A percentile compares a stretch with the other conserved stretches of the same genome.
phyloP scores from a whole-genome alignment of 306 rosid species.

The Hylodesmum podocarpum region DNA sequence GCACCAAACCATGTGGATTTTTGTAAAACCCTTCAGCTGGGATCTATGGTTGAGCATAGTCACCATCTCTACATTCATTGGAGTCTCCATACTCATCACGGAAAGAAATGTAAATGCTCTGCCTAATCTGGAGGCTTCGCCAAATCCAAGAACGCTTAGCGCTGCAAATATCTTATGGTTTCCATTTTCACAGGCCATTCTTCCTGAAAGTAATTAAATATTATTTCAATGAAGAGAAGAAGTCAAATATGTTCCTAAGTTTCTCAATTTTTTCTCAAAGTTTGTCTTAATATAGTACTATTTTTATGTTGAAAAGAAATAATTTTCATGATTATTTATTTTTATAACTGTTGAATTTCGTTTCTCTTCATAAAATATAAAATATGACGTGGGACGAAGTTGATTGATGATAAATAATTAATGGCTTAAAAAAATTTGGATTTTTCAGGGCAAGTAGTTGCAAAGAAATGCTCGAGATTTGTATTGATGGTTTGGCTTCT shows the following conservation, averaged over 20 bases:
- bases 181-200: conserved; percentile 38
- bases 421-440: not conserved
- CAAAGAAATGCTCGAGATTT: conserved; percentile 40
- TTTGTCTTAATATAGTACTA: too few species aligned
- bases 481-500: conserved; percentile 44
- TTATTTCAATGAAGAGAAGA: too few species aligned
- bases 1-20: conserved; percentile 36
- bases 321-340: too few species aligned
- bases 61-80: conserved; percentile 20
- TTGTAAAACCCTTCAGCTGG: conserved; percentile 40
- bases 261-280: too few species aligned
- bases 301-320: too few species aligned
- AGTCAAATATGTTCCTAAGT: too few species aligned
- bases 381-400: too few species aligned
- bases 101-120: conserved; percentile 25
- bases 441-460: conserved; percentile 33
- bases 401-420: too few species aligned
- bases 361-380: too few species aligned
- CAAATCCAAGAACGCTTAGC: not conserved
- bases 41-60: conserved; percentile 37
- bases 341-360: too few species aligned
- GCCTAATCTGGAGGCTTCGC: not conserved
- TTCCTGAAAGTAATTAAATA: conserved; percentile 34
- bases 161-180: conserved; percentile 25
- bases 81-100: conserved; percentile 29